Evolutionary conservation across 768 basidiomycete species (phyloP).

Genomic region (Russula compacta): DNA sequence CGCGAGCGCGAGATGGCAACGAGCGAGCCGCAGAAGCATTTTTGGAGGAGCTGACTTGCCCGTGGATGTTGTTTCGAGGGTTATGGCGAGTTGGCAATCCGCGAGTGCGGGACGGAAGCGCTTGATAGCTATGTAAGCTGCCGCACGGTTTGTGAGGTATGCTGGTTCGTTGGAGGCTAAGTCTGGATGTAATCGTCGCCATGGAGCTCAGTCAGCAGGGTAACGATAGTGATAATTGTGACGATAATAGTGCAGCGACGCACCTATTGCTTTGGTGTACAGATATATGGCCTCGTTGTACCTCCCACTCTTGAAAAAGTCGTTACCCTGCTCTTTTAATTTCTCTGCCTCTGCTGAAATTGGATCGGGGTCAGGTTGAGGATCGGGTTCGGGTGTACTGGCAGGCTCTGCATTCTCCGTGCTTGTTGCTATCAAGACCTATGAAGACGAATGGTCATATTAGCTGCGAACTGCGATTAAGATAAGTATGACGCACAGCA

Average conservation of each 20-base stretch:
- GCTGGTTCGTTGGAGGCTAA: slow-evolving; percentile 45
- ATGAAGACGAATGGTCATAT: neutral
- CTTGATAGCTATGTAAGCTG: slow-evolving; percentile 75
- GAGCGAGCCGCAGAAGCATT: slow-evolving; percentile 72
- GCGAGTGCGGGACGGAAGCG: slow-evolving; percentile 63
- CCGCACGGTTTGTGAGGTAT: slow-evolving; percentile 80
- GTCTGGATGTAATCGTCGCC: slow-evolving; percentile 17
- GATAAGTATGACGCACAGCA: slow-evolving; percentile 45
- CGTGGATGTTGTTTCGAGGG: slow-evolving; percentile 42
- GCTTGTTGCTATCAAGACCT: slow-evolving; percentile 16
- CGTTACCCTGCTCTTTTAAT: slow-evolving; percentile 68
- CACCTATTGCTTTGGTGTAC: slow-evolving; percentile 71
- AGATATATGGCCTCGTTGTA: slow-evolving; percentile 61
- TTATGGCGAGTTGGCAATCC: slow-evolving; percentile 69
- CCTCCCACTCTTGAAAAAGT: slow-evolving; percentile 55
- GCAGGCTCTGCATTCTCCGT: neutral
- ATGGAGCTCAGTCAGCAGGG: neutral
- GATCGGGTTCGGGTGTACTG: neutral
- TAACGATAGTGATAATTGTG: neutral
- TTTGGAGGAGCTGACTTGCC: slow-evolving; percentile 44
- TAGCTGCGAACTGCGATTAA: neutral
- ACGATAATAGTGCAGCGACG: neutral
- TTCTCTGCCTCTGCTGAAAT: slow-evolving; percentile 44
- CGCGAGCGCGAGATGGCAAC: slow-evolving; percentile 78
- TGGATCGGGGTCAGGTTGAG: slow-evolving; percentile 17